Conservation (phyloP, 2,329 filamentous ascomycete genomes). For the Colletotrichum camelliae region DNA sequence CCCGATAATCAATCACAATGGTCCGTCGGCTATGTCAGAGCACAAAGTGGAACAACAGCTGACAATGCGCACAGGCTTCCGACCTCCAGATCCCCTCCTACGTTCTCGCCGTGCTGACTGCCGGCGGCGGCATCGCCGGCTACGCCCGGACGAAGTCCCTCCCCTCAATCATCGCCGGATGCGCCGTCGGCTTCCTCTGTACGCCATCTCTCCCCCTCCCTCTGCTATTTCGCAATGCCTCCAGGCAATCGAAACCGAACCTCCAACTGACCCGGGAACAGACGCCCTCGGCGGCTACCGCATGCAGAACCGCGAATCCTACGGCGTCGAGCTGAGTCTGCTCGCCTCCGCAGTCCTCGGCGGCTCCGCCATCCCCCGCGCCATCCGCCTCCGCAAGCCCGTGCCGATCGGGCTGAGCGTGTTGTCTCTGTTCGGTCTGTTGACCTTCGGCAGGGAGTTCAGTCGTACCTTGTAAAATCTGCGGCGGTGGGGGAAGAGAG, state of each 20-base stretch:
- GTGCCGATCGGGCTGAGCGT: slow-evolving; percentile 82
- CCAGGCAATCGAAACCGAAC: background rate
- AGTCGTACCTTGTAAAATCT: slow-evolving; percentile 41
- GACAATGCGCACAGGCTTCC: slow-evolving; percentile 24
- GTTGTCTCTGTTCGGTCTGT: slow-evolving; percentile 78
- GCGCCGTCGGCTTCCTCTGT: slow-evolving; percentile 76
- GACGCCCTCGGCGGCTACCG: slow-evolving; percentile 83
- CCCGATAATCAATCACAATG: background rate
- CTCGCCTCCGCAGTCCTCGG: slow-evolving; percentile 86
- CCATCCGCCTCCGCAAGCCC: slow-evolving; percentile 82
- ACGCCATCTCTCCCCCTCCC: slow-evolving; percentile 31
- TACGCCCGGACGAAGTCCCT: slow-evolving; percentile 85
- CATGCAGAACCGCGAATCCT: slow-evolving; percentile 75
- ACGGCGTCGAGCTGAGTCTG: slow-evolving; percentile 88
- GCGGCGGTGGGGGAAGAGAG: background rate
- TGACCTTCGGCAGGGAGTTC: slow-evolving; percentile 78
- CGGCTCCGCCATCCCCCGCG: slow-evolving; percentile 84
- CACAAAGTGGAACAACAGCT: background rate
- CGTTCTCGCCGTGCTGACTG: slow-evolving; percentile 81
- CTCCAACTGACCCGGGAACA: slow-evolving; percentile 28
- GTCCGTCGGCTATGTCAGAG: background rate
- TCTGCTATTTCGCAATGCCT: background rate
- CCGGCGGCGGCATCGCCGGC: slow-evolving; percentile 85
- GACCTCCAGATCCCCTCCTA: slow-evolving; percentile 70
- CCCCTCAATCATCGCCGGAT: slow-evolving; percentile 84